phyloP scores from a whole-genome alignment of 768 basidiomycete genomes.

The Auriculariales sp. region DNA sequence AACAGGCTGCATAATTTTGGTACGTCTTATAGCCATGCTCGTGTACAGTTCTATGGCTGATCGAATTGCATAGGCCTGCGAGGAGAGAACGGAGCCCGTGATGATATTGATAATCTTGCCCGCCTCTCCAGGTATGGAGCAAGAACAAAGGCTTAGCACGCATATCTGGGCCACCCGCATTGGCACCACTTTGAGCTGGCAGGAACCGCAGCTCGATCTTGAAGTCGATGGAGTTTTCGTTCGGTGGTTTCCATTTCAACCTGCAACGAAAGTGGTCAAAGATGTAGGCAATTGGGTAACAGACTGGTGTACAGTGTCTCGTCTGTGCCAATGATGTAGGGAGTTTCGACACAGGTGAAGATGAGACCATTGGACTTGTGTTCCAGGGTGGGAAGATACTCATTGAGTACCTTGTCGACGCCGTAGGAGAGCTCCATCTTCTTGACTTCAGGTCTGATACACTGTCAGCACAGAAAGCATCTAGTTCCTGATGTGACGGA shows the following conservation, averaged over 20 bases:
- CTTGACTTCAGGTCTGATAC: constrained; percentile 86
- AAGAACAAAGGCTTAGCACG: constrained; percentile 78
- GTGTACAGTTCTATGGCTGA: no score
- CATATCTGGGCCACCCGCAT: constrained; percentile 57
- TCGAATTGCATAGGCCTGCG: no score
- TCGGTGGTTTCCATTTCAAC: constrained; percentile 97
- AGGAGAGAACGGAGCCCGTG: no score
- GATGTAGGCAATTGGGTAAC: background rate
- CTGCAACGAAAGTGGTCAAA: constrained; percentile 24
- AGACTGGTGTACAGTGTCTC: constrained; percentile 57
- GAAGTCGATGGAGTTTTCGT: constrained; percentile 96
- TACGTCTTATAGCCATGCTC: no score
- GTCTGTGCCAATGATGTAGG: constrained; percentile 76
- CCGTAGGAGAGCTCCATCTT: constrained; percentile 77
- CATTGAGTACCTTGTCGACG: constrained; percentile 69
- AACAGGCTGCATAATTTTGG: no score
- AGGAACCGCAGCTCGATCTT: constrained; percentile 92
- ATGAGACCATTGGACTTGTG: constrained; percentile 95
- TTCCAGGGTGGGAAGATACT: constrained; percentile 71
- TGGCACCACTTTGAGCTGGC: constrained; percentile 33
- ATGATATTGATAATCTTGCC: constrained; percentile 53
- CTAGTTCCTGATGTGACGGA: no score
- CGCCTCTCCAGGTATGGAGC: constrained; percentile 72
- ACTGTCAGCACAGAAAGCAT: no score
- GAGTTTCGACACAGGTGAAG: constrained; percentile 80